Evolutionary conservation across 1,284 basidiomycete genomes (phyloP).

Genomic region (Wallemia hederae): DNA sequence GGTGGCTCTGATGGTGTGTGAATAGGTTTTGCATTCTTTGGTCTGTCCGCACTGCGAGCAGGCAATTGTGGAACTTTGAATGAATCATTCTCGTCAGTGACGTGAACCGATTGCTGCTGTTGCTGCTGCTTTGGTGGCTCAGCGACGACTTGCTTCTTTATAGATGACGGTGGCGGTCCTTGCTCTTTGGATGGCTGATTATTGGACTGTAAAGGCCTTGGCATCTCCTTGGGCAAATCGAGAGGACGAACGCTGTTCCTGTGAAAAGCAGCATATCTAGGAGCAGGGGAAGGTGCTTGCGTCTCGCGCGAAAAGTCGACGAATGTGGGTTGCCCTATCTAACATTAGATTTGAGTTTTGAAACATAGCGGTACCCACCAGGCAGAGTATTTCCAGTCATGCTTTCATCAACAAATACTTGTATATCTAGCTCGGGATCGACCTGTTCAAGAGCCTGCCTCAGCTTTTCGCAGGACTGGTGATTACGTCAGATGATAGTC

Average conservation of each 20-base stretch:
- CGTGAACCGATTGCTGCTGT: neutral
- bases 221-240: neutral
- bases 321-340: constrained; percentile 37
- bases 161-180: neutral
- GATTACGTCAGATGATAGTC: constrained; percentile 1
- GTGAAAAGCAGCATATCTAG: neutral
- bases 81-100: neutral
- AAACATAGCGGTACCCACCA: neutral
- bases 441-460: constrained; percentile 52
- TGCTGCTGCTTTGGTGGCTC: neutral
- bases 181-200: neutral
- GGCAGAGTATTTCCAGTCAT: constrained; percentile 32
- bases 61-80: neutral
- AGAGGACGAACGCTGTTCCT: neutral
- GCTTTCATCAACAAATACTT: constrained; percentile 53
- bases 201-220: neutral
- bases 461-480: constrained; percentile 65
- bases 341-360: neutral
- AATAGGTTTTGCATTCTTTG: neutral
- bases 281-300: constrained; percentile 9
- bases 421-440: constrained; percentile 52
- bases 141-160: neutral
- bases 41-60: neutral
- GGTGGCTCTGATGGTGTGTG: no score
- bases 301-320: constrained; percentile 28